Percentiles rank a stretch among this genome's conserved stretches.
Conservation (phyloP, 2,329 filamentous ascomycete species). For the Xylogone sp. region DNA sequence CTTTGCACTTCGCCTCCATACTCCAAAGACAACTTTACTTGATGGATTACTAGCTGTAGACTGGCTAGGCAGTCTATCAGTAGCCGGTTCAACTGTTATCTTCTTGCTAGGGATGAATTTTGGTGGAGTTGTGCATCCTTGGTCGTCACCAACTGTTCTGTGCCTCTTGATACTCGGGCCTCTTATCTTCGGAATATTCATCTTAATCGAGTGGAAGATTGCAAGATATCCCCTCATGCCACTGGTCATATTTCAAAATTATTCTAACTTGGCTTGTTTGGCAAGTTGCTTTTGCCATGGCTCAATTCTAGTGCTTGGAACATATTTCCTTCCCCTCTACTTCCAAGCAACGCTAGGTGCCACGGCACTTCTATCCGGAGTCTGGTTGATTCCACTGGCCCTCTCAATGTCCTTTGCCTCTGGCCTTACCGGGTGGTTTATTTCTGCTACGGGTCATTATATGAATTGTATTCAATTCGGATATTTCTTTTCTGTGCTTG, state of each 20-base stretch:
- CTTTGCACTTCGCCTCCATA: slow-evolving; percentile 59
- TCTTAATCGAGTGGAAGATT: slow-evolving; percentile 64
- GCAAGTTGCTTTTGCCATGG: slow-evolving; percentile 66
- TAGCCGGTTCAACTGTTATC: slow-evolving; percentile 72
- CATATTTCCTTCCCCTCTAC: slow-evolving; percentile 50
- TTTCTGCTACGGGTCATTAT: slow-evolving; percentile 61
- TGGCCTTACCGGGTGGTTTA: slow-evolving; percentile 47
- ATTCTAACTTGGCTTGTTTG: slow-evolving; percentile 62
- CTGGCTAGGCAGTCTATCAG: background rate
- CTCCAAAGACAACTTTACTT: slow-evolving; percentile 46
- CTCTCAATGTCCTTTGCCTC: slow-evolving; percentile 61
- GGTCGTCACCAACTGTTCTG: slow-evolving; percentile 69
- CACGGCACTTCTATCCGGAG: slow-evolving; percentile 65
- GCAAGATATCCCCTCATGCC: slow-evolving; percentile 76
- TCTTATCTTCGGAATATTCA: slow-evolving; percentile 53
- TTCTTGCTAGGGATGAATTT: slow-evolving; percentile 79
- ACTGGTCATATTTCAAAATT: slow-evolving; percentile 61
- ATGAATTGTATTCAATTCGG: slow-evolving; percentile 54
- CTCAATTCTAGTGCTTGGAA: slow-evolving; percentile 43
- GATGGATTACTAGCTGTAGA: background rate
- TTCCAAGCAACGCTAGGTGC: slow-evolving; percentile 74
- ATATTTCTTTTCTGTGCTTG: slow-evolving; percentile 55
- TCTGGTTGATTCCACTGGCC: slow-evolving; percentile 69
- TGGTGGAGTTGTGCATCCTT: slow-evolving; percentile 69
- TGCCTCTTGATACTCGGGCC: slow-evolving; percentile 72